Evolutionary conservation across 257 asterid species (phyloP).

Genomic region (Rehmannia glutinosa): DNA sequence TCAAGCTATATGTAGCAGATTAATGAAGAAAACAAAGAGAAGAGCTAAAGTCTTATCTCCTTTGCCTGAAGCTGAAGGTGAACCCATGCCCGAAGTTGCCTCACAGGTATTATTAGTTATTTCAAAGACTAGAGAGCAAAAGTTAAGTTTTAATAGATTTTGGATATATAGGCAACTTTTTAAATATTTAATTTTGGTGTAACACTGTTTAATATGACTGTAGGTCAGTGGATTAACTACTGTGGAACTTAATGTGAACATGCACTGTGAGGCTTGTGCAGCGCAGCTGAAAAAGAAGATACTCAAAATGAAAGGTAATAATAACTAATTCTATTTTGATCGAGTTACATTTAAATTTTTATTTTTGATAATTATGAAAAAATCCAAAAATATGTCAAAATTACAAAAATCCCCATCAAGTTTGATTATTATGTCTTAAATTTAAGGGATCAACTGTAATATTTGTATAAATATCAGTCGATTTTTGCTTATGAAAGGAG

Average conservation of each 20-base stretch:
- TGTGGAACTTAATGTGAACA: constrained; percentile 65
- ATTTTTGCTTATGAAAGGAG: too few relatives aligned
- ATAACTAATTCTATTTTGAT: too few relatives aligned
- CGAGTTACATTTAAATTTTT: too few relatives aligned
- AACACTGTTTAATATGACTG: not conserved
- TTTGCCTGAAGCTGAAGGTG: constrained; percentile 59
- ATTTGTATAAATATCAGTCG: too few relatives aligned
- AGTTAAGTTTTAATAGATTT: too few relatives aligned
- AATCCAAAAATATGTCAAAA: too few relatives aligned
- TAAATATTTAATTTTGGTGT: not conserved
- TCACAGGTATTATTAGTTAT: constrained; percentile 49
- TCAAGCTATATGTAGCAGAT: constrained; percentile 56
- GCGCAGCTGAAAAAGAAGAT: constrained; percentile 72
- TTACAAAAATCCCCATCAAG: too few relatives aligned
- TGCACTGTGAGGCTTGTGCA: constrained; percentile 94
- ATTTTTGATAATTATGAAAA: too few relatives aligned
- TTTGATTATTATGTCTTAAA: too few relatives aligned
- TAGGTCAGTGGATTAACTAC: constrained; percentile 66
- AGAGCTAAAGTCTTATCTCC: constrained; percentile 67
- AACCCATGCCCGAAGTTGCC: constrained; percentile 69
- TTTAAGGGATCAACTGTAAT: too few relatives aligned
- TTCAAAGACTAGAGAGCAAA: constrained; percentile 8
- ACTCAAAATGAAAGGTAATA: constrained; percentile 87
- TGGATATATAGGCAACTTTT: not conserved
- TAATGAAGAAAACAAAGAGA: constrained; percentile 64